A percentile compares a stretch with the other conserved stretches of the same genome.
These are phyloP conservation scores for Oxytropis ochrocephala DNA, from an alignment of 306 rosid genomes.

Conservation along the genomic window DNA sequence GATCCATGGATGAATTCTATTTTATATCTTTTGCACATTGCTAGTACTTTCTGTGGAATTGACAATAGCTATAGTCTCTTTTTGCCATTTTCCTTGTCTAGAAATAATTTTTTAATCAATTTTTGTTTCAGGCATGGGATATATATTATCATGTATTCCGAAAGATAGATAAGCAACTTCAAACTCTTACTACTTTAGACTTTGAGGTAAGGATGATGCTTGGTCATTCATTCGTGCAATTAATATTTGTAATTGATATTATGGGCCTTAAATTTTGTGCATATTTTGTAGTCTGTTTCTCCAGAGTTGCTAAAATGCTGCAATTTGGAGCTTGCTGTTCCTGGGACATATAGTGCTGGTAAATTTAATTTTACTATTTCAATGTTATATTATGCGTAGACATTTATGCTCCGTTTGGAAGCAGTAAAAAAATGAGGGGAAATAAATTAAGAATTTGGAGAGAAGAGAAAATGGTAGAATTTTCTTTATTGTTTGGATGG, in stretches of 20 bases:
- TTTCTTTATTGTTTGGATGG: background rate
- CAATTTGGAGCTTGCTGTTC: constrained; percentile 87
- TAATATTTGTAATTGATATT: constrained; percentile 1
- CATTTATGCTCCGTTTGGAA: background rate
- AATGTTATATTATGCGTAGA: background rate
- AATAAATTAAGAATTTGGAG: background rate
- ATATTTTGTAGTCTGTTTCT: constrained; percentile 67
- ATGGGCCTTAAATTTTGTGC: constrained; percentile 21
- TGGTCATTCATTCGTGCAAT: background rate
- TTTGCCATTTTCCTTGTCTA: background rate
- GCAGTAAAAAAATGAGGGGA: background rate
- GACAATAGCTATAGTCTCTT: background rate
- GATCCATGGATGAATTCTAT: background rate
- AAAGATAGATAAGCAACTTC: constrained; percentile 96
- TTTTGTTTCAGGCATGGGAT: constrained; percentile 84
- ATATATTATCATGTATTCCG: constrained; percentile 93
- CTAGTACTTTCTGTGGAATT: background rate
- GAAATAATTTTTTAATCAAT: constrained; percentile 18
- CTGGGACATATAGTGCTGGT: constrained; percentile 95
- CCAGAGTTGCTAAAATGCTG: constrained; percentile 88
- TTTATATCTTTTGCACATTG: background rate
- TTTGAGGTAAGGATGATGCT: constrained; percentile 52
- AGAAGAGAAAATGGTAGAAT: background rate
- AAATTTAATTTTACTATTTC: constrained; percentile 17
- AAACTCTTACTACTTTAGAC: constrained; percentile 90